These are phyloP conservation scores for Silene conica DNA, from an alignment of 148 eudicot species.

Conservation along the genomic window DNA sequence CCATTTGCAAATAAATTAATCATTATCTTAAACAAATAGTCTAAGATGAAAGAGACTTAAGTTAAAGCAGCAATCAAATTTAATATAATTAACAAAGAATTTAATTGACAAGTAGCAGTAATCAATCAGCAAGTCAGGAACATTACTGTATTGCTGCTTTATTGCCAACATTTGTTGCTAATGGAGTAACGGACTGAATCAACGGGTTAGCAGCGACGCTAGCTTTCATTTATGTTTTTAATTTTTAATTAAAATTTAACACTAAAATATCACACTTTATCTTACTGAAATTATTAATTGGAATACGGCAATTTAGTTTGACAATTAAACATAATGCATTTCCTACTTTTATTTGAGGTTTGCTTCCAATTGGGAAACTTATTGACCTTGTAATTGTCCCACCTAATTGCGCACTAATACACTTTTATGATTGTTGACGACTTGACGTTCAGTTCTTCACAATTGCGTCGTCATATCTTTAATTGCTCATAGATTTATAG, in stretches of 20 bases:
- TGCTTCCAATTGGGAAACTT: conserved; percentile 4
- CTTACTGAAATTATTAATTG: no score
- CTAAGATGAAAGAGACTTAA: conserved; percentile 4
- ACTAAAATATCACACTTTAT: no score
- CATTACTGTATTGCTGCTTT: not conserved
- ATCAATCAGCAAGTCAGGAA: conserved; percentile 11
- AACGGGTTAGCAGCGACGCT: no score
- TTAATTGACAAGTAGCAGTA: not conserved
- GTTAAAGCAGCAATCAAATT: conserved; percentile 10
- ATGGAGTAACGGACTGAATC: no score
- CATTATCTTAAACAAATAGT: conserved; percentile 7
- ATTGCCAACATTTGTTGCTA: not conserved
- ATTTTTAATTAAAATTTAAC: no score
- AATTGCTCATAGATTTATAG: no score
- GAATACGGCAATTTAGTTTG: conserved; percentile 14
- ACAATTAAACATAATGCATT: not conserved
- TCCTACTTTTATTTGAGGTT: not conserved
- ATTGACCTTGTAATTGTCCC: not conserved
- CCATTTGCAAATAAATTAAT: not conserved
- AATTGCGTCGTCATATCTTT: no score
- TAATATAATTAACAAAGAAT: not conserved
- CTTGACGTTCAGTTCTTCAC: no score
- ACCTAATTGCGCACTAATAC: conserved; percentile 16
- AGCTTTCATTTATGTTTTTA: no score
- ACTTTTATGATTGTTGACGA: no score